Conservation (phyloP, 306 rosid species). For the Clitoria ternatea region DNA sequence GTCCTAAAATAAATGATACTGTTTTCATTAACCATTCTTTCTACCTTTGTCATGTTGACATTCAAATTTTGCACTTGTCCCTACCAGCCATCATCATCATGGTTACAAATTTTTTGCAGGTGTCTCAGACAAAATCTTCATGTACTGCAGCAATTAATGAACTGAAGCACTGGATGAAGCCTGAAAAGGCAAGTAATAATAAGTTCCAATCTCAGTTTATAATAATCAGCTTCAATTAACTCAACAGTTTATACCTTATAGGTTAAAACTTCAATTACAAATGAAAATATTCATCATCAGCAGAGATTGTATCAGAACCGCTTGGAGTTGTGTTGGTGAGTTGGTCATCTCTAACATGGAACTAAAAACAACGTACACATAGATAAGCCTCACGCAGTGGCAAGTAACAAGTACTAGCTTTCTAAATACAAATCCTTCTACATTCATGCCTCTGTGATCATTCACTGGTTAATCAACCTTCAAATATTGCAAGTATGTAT, state of each 20-base stretch:
- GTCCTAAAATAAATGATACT: too few relatives aligned
- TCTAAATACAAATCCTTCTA: neutral
- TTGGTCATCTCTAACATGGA: conserved; percentile 68
- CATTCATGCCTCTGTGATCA: neutral
- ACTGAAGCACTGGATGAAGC: conserved; percentile 48
- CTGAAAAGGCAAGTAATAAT: conserved; percentile 42
- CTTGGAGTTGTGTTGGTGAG: conserved; percentile 67
- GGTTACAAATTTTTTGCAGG: conserved; percentile 27
- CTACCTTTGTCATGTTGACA: neutral
- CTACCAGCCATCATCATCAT: neutral
- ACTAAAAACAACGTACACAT: neutral
- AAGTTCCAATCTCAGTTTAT: neutral
- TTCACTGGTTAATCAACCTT: neutral
- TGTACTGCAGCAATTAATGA: conserved; percentile 49
- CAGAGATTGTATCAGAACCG: conserved; percentile 67
- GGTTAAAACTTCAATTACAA: conserved; percentile 56
- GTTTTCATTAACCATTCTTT: neutral
- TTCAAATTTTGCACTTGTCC: neutral
- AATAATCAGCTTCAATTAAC: neutral
- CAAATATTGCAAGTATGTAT: neutral
- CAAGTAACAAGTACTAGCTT: neutral
- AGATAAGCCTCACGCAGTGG: neutral
- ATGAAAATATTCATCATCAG: conserved; percentile 57
- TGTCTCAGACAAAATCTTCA: conserved; percentile 41
- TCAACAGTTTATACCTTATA: neutral